Conservation (phyloP, 345 rosid species). For the Conringia planisiliqua region DNA sequence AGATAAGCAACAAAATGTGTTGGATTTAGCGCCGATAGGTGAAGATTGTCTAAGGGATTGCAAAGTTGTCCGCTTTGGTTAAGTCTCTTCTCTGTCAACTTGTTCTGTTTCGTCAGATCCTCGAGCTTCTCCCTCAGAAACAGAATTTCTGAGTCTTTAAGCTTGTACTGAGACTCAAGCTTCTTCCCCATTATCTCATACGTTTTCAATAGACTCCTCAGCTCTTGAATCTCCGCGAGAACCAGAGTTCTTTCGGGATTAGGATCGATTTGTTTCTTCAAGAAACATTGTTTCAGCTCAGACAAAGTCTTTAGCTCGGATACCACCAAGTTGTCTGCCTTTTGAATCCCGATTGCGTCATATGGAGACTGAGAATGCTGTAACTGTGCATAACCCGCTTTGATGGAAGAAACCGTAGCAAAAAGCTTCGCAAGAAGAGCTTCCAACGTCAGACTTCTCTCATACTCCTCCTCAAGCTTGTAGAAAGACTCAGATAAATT, state of each 20-base stretch:
- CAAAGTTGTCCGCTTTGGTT: slow-evolving; percentile 59
- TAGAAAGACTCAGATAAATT: slow-evolving; percentile 43
- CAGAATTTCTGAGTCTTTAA: slow-evolving; percentile 69
- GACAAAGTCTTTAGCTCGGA: slow-evolving; percentile 67
- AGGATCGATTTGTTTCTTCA: slow-evolving; percentile 71
- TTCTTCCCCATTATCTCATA: slow-evolving; percentile 68
- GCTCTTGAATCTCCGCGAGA: slow-evolving; percentile 79
- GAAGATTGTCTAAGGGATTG: slow-evolving; percentile 47
- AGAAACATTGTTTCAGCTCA: slow-evolving; percentile 70
- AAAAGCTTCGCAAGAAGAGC: slow-evolving; percentile 69
- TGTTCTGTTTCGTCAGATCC: slow-evolving; percentile 49
- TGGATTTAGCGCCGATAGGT: slow-evolving; percentile 46
- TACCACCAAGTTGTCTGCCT: slow-evolving; percentile 60
- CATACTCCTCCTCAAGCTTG: slow-evolving; percentile 44
- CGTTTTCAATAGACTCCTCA: slow-evolving; percentile 54
- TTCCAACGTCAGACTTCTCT: slow-evolving; percentile 47
- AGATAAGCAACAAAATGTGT: slow-evolving; percentile 56
- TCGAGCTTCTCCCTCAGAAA: slow-evolving; percentile 61
- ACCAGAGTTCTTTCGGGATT: slow-evolving; percentile 49
- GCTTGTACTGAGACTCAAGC: slow-evolving; percentile 62
- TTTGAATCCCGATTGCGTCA: slow-evolving; percentile 70
- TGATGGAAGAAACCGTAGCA: slow-evolving; percentile 70
- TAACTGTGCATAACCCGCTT: slow-evolving; percentile 76
- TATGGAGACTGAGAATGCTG: slow-evolving; percentile 87
- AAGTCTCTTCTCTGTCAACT: slow-evolving; percentile 56